Conservation (phyloP, 352 stramenopile genomes). For the Phytophthora cactorum region DNA sequence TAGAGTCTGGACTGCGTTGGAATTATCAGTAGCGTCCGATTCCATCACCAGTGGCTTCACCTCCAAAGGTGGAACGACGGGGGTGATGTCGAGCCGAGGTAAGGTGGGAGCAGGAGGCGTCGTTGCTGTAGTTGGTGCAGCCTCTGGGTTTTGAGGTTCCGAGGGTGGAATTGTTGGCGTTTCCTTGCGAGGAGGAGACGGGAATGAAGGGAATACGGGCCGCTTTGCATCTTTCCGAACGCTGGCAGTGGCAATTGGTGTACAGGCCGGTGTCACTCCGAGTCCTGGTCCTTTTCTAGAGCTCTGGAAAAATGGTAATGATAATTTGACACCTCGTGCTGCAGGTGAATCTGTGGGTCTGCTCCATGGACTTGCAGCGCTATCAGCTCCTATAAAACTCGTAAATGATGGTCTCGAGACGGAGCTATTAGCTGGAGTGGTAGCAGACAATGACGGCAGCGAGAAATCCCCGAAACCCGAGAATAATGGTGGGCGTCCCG, state of each 20-base stretch:
- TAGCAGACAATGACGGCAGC: conserved; percentile 25
- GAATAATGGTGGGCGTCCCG: conserved; percentile 28
- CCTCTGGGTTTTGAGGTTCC: neutral
- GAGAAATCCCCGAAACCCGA: conserved; percentile 40
- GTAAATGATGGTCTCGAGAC: conserved; percentile 28
- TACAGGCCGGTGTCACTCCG: conserved; percentile 64
- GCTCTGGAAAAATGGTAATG: conserved; percentile 75
- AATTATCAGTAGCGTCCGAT: neutral
- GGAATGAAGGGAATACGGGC: conserved; percentile 58
- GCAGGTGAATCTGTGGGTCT: conserved; percentile 18
- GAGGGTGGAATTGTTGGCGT: neutral
- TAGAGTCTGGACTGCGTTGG: conserved; percentile 9
- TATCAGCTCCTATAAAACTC: conserved; percentile 34
- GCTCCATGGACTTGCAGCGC: neutral
- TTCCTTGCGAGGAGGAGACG: conserved; percentile 30
- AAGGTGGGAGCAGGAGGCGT: conserved; percentile 24
- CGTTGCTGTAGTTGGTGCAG: neutral
- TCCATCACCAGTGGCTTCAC: conserved; percentile 25
- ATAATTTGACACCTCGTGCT: conserved; percentile 46
- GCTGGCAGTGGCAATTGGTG: conserved; percentile 71
- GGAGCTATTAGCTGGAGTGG: conserved; percentile 30
- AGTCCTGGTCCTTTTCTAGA: conserved; percentile 63
- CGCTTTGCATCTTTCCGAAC: conserved; percentile 76
- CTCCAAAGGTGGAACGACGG: conserved; percentile 10
- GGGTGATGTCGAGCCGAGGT: conserved; percentile 26